These are phyloP conservation scores for Cenchrus fungigraminus DNA, from an alignment of 176 grass and related monocot species.

Conservation along the genomic window DNA sequence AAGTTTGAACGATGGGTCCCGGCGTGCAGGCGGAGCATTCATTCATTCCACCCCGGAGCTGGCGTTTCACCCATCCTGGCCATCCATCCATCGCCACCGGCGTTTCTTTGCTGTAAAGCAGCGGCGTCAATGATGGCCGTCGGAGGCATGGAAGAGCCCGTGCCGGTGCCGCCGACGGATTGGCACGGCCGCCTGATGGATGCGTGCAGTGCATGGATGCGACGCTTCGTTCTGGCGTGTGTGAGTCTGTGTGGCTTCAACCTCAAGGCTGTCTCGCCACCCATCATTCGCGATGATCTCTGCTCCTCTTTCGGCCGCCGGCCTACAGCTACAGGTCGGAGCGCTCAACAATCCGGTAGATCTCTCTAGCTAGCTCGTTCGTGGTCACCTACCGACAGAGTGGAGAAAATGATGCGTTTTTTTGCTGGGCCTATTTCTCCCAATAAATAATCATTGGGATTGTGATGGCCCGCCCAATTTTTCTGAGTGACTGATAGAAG, in stretches of 20 bases:
- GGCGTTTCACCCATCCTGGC: not conserved
- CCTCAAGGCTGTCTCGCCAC: not conserved
- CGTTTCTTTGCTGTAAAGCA: slow-evolving; percentile 43
- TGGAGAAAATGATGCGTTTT: not conserved
- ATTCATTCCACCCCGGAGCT: not conserved
- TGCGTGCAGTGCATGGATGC: not conserved
- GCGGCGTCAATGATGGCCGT: slow-evolving; percentile 40
- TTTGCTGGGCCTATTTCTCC: not conserved
- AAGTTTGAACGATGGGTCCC: not conserved
- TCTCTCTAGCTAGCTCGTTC: not conserved
- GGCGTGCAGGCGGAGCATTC: slow-evolving; percentile 16
- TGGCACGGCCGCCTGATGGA: no score
- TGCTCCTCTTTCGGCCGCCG: slow-evolving; percentile 19
- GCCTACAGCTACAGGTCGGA: not conserved
- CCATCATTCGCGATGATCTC: not conserved
- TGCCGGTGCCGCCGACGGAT: not conserved
- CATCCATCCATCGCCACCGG: not conserved
- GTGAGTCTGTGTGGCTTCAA: not conserved
- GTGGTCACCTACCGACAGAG: slow-evolving; percentile 22
- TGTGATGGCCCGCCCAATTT: no score
- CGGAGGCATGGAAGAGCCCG: not conserved
- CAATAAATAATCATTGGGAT: no score
- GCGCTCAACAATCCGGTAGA: no score
- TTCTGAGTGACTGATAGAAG: no score
- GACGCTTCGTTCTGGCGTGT: not conserved